These are phyloP conservation scores for Parmelia sp. DNA, from an alignment of 495 filamentous ascomycete genomes.

Conservation along the genomic window DNA sequence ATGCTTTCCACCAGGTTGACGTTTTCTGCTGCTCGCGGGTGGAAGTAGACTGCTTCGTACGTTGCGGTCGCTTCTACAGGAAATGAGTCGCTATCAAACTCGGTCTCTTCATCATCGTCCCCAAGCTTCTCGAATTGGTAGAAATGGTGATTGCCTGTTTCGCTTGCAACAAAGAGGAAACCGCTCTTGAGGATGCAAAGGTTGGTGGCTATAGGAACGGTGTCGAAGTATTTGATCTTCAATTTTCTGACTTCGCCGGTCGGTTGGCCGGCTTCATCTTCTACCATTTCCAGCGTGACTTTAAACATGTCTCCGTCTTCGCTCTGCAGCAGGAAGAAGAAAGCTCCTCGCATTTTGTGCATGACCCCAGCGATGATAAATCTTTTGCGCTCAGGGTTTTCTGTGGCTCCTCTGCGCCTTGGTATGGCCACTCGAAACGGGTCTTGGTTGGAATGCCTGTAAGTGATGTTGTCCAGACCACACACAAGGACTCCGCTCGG, in stretches of 20 bases:
- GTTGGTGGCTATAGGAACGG: slow-evolving; percentile 78
- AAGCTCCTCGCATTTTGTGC: slow-evolving; percentile 94
- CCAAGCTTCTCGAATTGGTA: slow-evolving; percentile 97
- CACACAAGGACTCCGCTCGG: slow-evolving; percentile 94
- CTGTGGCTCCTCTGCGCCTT: slow-evolving; percentile 72
- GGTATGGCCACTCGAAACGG: slow-evolving; percentile 86
- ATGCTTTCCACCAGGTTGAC: slow-evolving; percentile 79
- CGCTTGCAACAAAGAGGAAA: slow-evolving; percentile 87
- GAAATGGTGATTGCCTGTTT: slow-evolving; percentile 88
- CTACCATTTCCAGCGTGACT: slow-evolving; percentile 82
- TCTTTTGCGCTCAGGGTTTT: slow-evolving; percentile 87
- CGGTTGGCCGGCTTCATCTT: slow-evolving; percentile 69
- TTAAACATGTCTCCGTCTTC: slow-evolving; percentile 98
- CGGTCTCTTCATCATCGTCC: slow-evolving; percentile 86
- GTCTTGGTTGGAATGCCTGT: slow-evolving; percentile 86
- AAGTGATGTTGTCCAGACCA: slow-evolving; percentile 88
- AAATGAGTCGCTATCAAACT: slow-evolving; percentile 77
- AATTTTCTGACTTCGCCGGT: slow-evolving; percentile 74
- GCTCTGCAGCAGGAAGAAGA: slow-evolving; percentile 93
- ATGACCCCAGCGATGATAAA: slow-evolving; percentile 83
- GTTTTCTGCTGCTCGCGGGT: slow-evolving; percentile 71
- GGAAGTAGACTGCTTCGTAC: slow-evolving; percentile 76
- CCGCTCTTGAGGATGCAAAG: slow-evolving; percentile 92
- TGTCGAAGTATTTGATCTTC: slow-evolving; percentile 97
- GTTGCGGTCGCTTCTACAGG: slow-evolving; percentile 62